Evolutionary conservation across 2,329 filamentous ascomycete genomes (phyloP).

Genomic region (Stachybotrys chartarum): DNA sequence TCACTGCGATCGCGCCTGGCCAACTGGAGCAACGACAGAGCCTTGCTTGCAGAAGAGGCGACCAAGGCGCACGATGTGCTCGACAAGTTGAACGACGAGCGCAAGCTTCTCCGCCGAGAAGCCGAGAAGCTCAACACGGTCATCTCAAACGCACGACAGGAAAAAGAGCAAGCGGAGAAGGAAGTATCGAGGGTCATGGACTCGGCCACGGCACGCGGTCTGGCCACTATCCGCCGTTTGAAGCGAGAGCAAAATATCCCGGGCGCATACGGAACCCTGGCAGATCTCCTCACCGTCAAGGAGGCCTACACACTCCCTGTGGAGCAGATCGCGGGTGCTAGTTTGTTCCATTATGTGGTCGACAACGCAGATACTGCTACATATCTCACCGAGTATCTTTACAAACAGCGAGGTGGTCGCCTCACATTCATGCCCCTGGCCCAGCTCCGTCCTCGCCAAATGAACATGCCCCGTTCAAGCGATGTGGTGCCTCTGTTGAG

Average conservation of each 20-base stretch:
- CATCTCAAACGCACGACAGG: constrained; percentile 65
- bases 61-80: constrained; percentile 70
- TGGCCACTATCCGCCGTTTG: constrained; percentile 79
- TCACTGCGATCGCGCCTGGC: constrained; percentile 66
- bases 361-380: constrained; percentile 86
- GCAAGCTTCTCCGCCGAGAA: constrained; percentile 81
- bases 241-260: constrained; percentile 72
- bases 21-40: constrained; percentile 68
- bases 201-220: constrained; percentile 73
- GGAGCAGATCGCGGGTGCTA: constrained; percentile 87
- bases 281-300: constrained; percentile 82
- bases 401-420: constrained; percentile 72
- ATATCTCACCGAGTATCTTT: constrained; percentile 69
- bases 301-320: constrained; percentile 83
- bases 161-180: constrained; percentile 71
- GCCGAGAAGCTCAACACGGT: constrained; percentile 80
- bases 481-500: constrained; percentile 83
- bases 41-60: constrained; percentile 65
- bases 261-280: constrained; percentile 86
- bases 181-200: constrained; percentile 83
- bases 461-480: constrained; percentile 75
- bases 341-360: constrained; percentile 92
- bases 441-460: constrained; percentile 61
- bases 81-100: constrained; percentile 76
- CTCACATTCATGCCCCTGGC: constrained; percentile 94